phyloP scores from a whole-genome alignment of 768 basidiomycete genomes.

The Calocybe indica region DNA sequence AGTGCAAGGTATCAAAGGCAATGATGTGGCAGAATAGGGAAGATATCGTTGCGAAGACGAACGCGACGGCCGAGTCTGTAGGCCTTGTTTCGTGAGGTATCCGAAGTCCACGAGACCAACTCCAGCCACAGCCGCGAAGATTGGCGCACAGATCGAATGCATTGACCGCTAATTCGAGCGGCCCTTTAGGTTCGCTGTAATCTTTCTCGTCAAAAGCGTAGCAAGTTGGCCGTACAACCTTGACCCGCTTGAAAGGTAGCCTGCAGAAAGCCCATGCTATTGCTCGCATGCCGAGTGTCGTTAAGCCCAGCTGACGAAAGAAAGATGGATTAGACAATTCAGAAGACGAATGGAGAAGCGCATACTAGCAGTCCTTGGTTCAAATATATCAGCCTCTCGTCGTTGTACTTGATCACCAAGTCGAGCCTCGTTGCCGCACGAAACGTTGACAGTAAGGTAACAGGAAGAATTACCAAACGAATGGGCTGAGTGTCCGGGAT shows the following conservation, averaged over 20 bases:
- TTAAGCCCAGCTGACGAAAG: slow-evolving; percentile 28
- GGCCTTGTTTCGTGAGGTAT: slow-evolving; percentile 37
- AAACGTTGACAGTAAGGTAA: slow-evolving; percentile 38
- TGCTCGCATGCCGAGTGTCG: slow-evolving; percentile 28
- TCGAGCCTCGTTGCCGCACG: slow-evolving; percentile 38
- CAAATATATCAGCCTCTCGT: slow-evolving; percentile 30
- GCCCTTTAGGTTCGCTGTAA: not conserved
- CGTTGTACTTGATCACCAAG: slow-evolving; percentile 24
- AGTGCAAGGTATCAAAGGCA: slow-evolving; percentile 39
- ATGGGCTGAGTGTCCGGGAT: slow-evolving; percentile 35
- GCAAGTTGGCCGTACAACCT: slow-evolving; percentile 6
- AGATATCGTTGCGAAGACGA: slow-evolving; percentile 26
- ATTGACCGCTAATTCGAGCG: slow-evolving; percentile 23
- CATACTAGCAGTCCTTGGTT: slow-evolving; percentile 43
- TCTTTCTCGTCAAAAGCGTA: too few relatives aligned
- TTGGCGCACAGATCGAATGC: slow-evolving; percentile 45
- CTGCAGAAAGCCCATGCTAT: slow-evolving; percentile 33
- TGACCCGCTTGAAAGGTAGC: slow-evolving; percentile 26
- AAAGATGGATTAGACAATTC: not conserved
- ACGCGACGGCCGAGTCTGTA: slow-evolving; percentile 26
- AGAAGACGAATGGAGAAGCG: slow-evolving; percentile 3
- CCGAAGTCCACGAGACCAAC: slow-evolving; percentile 43
- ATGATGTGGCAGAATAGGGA: slow-evolving; percentile 29
- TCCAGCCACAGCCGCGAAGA: slow-evolving; percentile 57
- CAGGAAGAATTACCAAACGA: slow-evolving; percentile 42